A percentile compares a stretch with the other conserved stretches of the same genome.
phyloP scores from a whole-genome alignment of 164 flowering plant genomes.

The Vitis vinifera region ASM3070453v1 NC_081812.1:4946501-4947000 shows the following conservation, averaged over 20 bases:
- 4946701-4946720: conserved; percentile 67
- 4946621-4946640: conserved; percentile 50
- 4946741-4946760: conserved; percentile 43
- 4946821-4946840: conserved; percentile 45
- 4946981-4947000: conserved; percentile 59
- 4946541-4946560: conserved; percentile 36
- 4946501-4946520: conserved; percentile 56
- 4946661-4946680: conserved; percentile 52
- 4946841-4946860: conserved; percentile 39
- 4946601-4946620: conserved; percentile 69
- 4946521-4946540: conserved; percentile 50
- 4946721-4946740: conserved; percentile 46
- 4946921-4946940: conserved; percentile 50
- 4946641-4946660: conserved; percentile 31
- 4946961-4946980: conserved; percentile 58
- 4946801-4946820: conserved; percentile 54
- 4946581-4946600: conserved; percentile 62
- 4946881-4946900: conserved; percentile 74
- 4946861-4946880: conserved; percentile 50
- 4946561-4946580: conserved; percentile 75
- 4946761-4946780: conserved; percentile 62
- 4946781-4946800: conserved; percentile 44
- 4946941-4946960: conserved; percentile 41
- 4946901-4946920: conserved; percentile 64
- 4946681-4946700: conserved; percentile 68